Evolutionary conservation across 208 protist species (phyloP), one percentile per base, ranked within the genome.

Genomic region (Eutreptiella sp.): DNA sequence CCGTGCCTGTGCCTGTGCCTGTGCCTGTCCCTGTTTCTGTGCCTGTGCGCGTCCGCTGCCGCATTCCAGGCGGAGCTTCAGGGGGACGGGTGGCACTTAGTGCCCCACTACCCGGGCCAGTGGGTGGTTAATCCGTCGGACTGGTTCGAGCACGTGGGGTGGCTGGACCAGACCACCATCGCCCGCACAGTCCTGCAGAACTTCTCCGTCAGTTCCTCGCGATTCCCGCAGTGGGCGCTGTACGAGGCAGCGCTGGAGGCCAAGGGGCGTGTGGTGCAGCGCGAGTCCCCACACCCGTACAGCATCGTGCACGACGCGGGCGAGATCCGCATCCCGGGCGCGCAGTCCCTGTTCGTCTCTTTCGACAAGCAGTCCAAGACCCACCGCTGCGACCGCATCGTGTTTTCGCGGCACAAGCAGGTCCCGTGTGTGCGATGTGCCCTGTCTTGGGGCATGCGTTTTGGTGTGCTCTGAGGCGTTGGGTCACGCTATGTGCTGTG

Each of bases 121-220:
- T 26, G 4, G 16, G 4, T 19, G 3, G 7, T 57, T 2, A 63
- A 63, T 53, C 55, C 55, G 23, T 21, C 16, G 2, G 55, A 63
- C 33, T 63, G 55, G 38, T 63, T 63, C 35, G 55, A 63, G 38
- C 55, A 63, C 36, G 55, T 52, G 5, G n/a, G 24, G 5, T 63
- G 55, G 55, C 14, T 63, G 5, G 55, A 63, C 23, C 55, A 52
- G 36, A 11, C 36, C 1, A 23, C 38, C 19, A 46, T 53, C 35
- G 38, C 35, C 14, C 31, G 27, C 19, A 27, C 14, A 52, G 24
- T 53, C 47, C 3, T 53, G 5, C 9, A 32, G 33, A 53, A 16
- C 3, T 7, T 53, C 47, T 21, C 19, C 46, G 26, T 33, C 4
- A 1, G 16, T 0, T 33, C 26, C 14, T 3, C 14, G n/a, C 2